These are phyloP conservation scores for Ceratobasidium papillatum DNA, from an alignment of 1,284 basidiomycete species.

Conservation along the genomic window DNA sequence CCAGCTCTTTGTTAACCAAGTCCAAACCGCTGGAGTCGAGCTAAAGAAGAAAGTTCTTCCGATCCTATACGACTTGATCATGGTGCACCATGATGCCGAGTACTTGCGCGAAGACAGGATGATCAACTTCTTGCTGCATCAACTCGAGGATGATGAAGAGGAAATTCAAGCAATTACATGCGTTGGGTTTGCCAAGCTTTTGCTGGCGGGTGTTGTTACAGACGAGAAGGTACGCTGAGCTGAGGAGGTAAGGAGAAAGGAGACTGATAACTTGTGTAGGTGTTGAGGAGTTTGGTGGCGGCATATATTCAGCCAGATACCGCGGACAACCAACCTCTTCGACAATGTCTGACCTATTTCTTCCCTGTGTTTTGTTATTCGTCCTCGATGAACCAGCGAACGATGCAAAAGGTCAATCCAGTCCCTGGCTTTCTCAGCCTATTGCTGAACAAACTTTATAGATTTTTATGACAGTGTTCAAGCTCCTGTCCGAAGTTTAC, in stretches of 20 bases:
- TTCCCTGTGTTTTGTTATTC: constrained; percentile 95
- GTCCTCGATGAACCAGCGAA: constrained; percentile 77
- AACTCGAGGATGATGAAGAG: constrained; percentile 76
- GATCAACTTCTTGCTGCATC: constrained; percentile 77
- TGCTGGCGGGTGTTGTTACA: constrained; percentile 83
- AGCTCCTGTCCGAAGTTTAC: constrained; percentile 72
- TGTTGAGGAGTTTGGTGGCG: constrained; percentile 80
- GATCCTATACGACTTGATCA: constrained; percentile 89
- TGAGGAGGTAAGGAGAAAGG: background rate
- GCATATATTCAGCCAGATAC: constrained; percentile 92
- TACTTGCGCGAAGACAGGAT: constrained; percentile 68
- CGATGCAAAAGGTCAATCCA: constrained; percentile 74
- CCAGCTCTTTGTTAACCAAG: constrained; percentile 88
- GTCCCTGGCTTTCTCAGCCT: background rate
- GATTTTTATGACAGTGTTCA: constrained; percentile 82
- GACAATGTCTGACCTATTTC: constrained; percentile 96
- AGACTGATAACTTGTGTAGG: constrained; percentile 56
- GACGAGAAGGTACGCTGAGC: constrained; percentile 69
- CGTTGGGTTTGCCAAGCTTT: constrained; percentile 88
- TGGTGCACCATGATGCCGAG: constrained; percentile 84
- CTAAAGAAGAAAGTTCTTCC: constrained; percentile 85
- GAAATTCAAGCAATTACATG: constrained; percentile 81
- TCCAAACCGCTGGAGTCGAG: constrained; percentile 77
- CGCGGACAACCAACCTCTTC: constrained; percentile 81
- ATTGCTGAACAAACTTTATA: constrained; percentile 51